Evolutionary conservation across 192 early-diverging fungal species (phyloP), one percentile per base, ranked within the genome.

Genomic region (Globomyces pollinis-pini): DNA sequence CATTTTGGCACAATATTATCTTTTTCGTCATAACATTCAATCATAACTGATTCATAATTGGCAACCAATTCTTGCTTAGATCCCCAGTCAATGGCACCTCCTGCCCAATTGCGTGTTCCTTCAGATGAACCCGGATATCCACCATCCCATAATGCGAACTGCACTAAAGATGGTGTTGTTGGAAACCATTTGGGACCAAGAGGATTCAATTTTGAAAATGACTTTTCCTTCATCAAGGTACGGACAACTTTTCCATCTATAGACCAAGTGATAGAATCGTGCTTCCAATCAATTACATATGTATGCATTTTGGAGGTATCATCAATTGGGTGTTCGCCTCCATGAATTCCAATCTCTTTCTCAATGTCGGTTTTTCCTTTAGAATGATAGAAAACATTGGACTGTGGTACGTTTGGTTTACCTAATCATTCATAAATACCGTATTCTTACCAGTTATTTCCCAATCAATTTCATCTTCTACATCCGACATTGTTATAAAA

Each of bases 281-380:
- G 28, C 15, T 16, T 55, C 61, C 61, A 62, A 50, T 57, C 61
- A 30, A 58, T 28, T 30, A 32, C 26, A 13, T 55, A 62, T 20
- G 53, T 34, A 24, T 53, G 61, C 5, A 34, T 9, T 18, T 32
- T 21, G n/a, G n/a, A n/a, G n/a, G n/a, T n/a, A n/a, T n/a, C n/a
- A n/a, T n/a, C n/a, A n/a, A n/a, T n/a, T n/a, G n/a, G n/a, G n/a
- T n/a, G n/a, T n/a, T n/a, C n/a, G n/a, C n/a, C n/a, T n/a, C n/a
- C n/a, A n/a, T n/a, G n/a, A n/a, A n/a, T n/a, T n/a, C n/a, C n/a
- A n/a, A n/a, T n/a, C n/a, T n/a, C n/a, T n/a, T n/a, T n/a, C n/a
- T n/a, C n/a, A n/a, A n/a, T n/a, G n/a, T n/a, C n/a, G n/a, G n/a
- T n/a, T n/a, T n/a, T n/a, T n/a, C n/a, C n/a, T n/a, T n/a, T n/a